Base-by-base conservation (phyloP, 352 stramenopile species). In the Globisporangium cylindrosporum region DNA sequence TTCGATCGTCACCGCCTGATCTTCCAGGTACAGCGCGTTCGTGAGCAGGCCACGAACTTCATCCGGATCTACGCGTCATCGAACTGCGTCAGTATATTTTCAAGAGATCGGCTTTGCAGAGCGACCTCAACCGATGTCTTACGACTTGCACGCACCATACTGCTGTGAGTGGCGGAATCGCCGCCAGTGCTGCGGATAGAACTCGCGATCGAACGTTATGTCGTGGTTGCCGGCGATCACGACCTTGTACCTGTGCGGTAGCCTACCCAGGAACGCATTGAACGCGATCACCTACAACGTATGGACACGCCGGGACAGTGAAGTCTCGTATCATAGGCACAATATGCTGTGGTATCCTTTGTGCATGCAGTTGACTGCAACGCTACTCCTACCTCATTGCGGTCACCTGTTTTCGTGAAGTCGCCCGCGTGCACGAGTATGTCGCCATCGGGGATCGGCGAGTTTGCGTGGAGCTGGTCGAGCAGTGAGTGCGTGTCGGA, bases 151-250 rank as follows among this genome's bases (percentile, higher is more conserved):
- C n/a, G n/a, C 63, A 84, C 77, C 75, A 54, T 90, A 90, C 59
- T 89, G 73, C 63, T 88, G 74, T 4, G 25, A 36, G 60, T 94
- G 84, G 58, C 84, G 81, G 66, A 92, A 94, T 27, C 89, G 73
- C 49, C 86, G 62, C 83, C 83, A 94, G 64, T 79, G 79, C n/a
- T 71, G 61, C 25, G 79, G 76, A 68, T 94, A 94, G 59, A 89
- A 90, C 29, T 70, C 65, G 7, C 75, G 73, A 57, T 94, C 84
- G 62, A 94, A 94, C 2, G 84, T 88, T n/a, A 79, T 84, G 66
- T 95, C 88, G 77, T 95, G 88, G 72, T 95, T 95, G 24, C 88
- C 88, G 4, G 84, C 88, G 54, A 93, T 80, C 25, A 95, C 84
- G 51, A 95, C 43, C 73, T 93, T 93, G 76, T 91, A 84, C 32